A percentile compares a stretch with the other conserved stretches of the same genome.
Evolutionary conservation across 208 protist genomes (phyloP).

Genomic region (Wallacemonas sp.): DNA sequence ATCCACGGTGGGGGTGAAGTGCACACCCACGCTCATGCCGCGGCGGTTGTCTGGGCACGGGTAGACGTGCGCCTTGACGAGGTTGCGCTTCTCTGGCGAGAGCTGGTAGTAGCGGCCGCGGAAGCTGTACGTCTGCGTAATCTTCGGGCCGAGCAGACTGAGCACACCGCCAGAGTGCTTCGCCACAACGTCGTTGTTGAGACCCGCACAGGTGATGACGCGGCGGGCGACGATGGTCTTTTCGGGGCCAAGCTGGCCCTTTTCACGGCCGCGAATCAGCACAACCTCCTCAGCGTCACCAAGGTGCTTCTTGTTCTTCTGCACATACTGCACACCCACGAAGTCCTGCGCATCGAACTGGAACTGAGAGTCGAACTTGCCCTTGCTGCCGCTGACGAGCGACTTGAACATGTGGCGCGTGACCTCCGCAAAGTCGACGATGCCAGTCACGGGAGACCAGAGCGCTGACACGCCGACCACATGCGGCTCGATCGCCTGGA

Average conservation of each 20-base stretch:
- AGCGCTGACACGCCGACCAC: constrained; percentile 72
- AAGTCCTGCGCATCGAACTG: constrained; percentile 78
- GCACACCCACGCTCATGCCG: constrained; percentile 77
- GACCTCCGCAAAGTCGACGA: constrained; percentile 83
- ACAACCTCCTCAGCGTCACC: constrained; percentile 51
- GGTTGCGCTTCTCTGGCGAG: constrained; percentile 43
- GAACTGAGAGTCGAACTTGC: constrained; percentile 60
- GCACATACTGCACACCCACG: constrained; percentile 48
- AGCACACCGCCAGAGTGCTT: constrained; percentile 50
- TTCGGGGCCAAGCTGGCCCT: constrained; percentile 66
- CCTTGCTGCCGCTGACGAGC: constrained; percentile 30
- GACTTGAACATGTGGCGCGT: constrained; percentile 71
- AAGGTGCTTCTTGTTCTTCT: constrained; percentile 15
- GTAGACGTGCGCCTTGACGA: constrained; percentile 81
- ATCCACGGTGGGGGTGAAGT: constrained; percentile 86
- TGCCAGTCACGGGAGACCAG: constrained; percentile 86
- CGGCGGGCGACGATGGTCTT: constrained; percentile 65
- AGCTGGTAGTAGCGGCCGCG: constrained; percentile 85
- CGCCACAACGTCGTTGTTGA: constrained; percentile 77
- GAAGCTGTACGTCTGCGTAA: constrained; percentile 77
- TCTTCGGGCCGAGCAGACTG: constrained; percentile 48
- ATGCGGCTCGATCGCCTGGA: constrained; percentile 73
- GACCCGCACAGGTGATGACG: constrained; percentile 88
- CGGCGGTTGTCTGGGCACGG: constrained; percentile 56
- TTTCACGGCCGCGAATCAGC: constrained; percentile 76